Conservation (phyloP, 257 asterid species). For the Echites panduratus region DNA sequence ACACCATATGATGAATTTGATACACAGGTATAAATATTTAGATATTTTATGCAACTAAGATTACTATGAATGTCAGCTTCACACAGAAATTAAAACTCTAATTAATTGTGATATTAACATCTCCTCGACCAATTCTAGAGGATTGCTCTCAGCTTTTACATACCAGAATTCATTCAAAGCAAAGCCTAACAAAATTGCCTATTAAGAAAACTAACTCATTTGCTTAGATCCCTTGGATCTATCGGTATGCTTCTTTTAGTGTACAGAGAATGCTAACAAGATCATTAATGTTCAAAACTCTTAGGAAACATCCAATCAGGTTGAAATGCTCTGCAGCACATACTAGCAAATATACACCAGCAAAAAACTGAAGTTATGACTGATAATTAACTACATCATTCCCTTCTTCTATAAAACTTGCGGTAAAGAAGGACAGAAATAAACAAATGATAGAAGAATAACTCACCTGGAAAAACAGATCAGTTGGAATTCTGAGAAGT, state of each 20-base stretch:
- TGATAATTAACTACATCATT: no score
- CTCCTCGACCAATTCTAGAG: background rate
- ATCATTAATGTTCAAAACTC: background rate
- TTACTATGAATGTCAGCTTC: no score
- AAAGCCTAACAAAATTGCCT: no score
- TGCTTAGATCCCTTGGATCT: no score
- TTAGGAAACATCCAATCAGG: background rate
- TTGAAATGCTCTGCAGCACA: background rate
- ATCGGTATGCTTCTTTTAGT: background rate
- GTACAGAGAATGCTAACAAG: background rate
- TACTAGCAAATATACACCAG: background rate
- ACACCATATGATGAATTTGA: background rate
- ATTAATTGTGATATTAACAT: background rate
- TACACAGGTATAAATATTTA: background rate
- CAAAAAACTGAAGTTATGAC: background rate
- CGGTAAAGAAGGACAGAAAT: background rate
- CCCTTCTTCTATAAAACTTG: background rate
- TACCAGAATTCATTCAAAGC: background rate
- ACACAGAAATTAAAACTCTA: no score
- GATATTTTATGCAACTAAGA: background rate
- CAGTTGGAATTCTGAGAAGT: constrained; percentile 74
- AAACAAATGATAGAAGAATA: constrained; percentile 1
- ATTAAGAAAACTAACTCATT: no score
- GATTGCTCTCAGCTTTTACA: background rate
- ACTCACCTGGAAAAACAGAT: constrained; percentile 64